Evolutionary conservation across 345 rosid species (phyloP).

Genomic region (Syzygium aqueum): DNA sequence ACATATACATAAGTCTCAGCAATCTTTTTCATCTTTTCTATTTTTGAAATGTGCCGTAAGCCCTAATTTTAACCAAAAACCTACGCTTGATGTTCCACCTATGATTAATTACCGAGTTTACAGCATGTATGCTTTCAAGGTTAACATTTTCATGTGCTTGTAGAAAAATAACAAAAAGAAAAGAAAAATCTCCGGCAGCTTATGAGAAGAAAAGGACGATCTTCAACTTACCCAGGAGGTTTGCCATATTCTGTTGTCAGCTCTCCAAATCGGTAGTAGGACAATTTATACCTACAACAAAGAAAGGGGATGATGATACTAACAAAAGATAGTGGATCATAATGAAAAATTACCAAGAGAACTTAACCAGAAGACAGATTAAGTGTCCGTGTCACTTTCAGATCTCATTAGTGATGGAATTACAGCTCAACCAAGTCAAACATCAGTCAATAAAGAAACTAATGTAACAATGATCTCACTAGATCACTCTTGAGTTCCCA

Average conservation of each 20-base stretch:
- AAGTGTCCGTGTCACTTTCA: neutral
- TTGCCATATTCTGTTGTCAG: constrained; percentile 83
- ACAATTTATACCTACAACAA: constrained; percentile 72
- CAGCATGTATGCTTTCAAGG: neutral
- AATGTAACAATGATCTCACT: neutral
- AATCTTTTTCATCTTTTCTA: neutral
- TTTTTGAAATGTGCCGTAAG: neutral
- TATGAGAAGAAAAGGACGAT: neutral
- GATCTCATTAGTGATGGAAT: neutral
- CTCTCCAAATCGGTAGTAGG: constrained; percentile 96
- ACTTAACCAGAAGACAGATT: neutral
- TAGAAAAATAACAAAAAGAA: neutral
- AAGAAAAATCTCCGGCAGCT: neutral
- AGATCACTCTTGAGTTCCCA: neutral
- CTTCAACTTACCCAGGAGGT: constrained; percentile 77
- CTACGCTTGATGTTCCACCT: neutral
- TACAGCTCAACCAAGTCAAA: neutral
- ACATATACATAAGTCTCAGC: neutral
- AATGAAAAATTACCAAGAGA: neutral
- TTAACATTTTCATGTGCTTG: neutral
- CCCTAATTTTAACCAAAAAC: neutral
- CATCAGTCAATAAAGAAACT: neutral
- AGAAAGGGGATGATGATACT: neutral
- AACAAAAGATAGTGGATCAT: neutral
- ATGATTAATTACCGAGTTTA: neutral